Evolutionary conservation across 768 basidiomycete genomes (phyloP).

Genomic region (Boletus sp.): DNA sequence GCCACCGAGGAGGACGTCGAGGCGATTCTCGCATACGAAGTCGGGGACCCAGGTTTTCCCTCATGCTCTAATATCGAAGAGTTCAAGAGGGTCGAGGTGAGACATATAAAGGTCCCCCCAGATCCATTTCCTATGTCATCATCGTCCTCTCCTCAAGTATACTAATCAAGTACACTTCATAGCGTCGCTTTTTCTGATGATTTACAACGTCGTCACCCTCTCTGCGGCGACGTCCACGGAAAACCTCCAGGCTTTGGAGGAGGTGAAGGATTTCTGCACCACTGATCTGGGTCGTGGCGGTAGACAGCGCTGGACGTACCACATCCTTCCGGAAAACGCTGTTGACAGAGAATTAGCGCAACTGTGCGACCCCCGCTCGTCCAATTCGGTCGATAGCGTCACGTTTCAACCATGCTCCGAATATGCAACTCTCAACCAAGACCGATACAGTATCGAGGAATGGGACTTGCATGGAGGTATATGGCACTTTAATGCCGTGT

Average conservation of each 20-base stretch:
- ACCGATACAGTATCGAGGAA: conserved; percentile 40
- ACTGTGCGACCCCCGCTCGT: conserved; percentile 37
- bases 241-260: conserved; percentile 47
- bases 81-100: conserved; percentile 2
- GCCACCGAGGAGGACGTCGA: conserved; percentile 18
- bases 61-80: conserved; percentile 17
- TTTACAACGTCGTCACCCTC: conserved; percentile 41
- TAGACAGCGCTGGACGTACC: conserved; percentile 53
- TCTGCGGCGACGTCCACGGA: conserved; percentile 46
- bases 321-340: conserved; percentile 40
- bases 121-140: conserved; percentile 12
- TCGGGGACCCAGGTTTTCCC: conserved; percentile 11
- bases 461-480: conserved; percentile 41
- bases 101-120: conserved; percentile 22
- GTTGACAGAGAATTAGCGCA: conserved; percentile 41
- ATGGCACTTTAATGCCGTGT: conserved; percentile 47
- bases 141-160: conserved; percentile 11
- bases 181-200: conserved; percentile 12
- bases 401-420: conserved; percentile 44
- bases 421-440: conserved; percentile 39
- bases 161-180: not conserved
- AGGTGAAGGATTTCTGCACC: conserved; percentile 50
- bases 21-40: conserved; percentile 16
- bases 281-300: conserved; percentile 57
- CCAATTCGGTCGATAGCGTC: conserved; percentile 36